A percentile compares a stretch with the other conserved stretches of the same genome.
phyloP scores from a whole-genome alignment of 108 stramenopile genomes.

The Nitzschia palea region DNA sequence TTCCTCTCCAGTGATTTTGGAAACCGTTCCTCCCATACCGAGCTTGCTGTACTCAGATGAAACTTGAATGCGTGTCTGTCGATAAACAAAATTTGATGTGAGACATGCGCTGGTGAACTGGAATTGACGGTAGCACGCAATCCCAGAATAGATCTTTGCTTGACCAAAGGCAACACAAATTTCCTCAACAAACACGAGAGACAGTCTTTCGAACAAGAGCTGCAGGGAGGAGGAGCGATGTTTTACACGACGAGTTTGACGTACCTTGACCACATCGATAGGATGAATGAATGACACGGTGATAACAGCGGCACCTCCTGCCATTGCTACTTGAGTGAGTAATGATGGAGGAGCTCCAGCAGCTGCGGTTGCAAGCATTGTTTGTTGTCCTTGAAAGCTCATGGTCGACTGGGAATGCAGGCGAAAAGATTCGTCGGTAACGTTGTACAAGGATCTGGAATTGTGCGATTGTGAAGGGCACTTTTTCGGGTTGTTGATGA shows the following conservation, averaged over 20 bases:
- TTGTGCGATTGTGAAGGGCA: too few species aligned
- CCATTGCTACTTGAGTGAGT: slow-evolving; percentile 85
- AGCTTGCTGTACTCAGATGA: slow-evolving; percentile 72
- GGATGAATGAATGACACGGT: slow-evolving; percentile 89
- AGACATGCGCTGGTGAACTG: background rate
- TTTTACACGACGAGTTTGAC: too few species aligned
- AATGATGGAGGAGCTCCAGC: slow-evolving; percentile 62
- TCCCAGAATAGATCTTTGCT: too few species aligned
- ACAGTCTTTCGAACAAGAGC: too few species aligned
- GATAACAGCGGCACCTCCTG: slow-evolving; percentile 83
- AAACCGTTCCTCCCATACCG: slow-evolving; percentile 76
- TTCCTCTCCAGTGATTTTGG: slow-evolving; percentile 70
- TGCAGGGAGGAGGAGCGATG: too few species aligned
- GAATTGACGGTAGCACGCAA: too few species aligned
- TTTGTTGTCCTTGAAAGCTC: slow-evolving; percentile 23
- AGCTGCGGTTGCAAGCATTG: slow-evolving; percentile 36
- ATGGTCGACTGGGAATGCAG: slow-evolving; percentile 18
- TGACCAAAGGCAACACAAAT: too few species aligned
- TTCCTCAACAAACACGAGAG: too few species aligned
- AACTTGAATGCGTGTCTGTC: slow-evolving; percentile 80
- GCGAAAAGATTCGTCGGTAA: too few species aligned
- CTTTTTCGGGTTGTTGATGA: too few species aligned
- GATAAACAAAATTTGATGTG: slow-evolving; percentile 3
- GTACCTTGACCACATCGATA: slow-evolving; percentile 89
- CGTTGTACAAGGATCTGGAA: too few species aligned